Percentiles rank a stretch among this genome's conserved stretches.
Conservation (phyloP, 2,329 filamentous ascomycete genomes). For the Chaetomium strumarium region DNA sequence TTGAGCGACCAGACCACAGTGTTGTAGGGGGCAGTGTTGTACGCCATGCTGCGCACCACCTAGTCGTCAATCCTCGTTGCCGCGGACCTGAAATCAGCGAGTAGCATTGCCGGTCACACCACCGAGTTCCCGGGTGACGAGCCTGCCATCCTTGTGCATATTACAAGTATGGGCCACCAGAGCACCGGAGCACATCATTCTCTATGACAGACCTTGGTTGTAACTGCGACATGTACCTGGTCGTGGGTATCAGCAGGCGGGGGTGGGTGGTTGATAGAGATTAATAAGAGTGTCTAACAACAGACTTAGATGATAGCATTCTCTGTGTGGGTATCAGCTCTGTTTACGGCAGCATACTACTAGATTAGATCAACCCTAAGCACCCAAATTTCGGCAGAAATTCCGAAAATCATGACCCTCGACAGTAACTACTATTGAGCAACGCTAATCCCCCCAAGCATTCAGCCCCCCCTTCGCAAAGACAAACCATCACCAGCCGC, state of each 20-base stretch:
- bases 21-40: constrained; percentile 28
- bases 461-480: not conserved
- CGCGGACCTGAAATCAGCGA: constrained; percentile 26
- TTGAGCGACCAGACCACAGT: constrained; percentile 15
- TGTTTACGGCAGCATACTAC: too few relatives aligned
- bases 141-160: constrained; percentile 30
- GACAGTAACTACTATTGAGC: too few relatives aligned
- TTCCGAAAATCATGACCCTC: too few relatives aligned
- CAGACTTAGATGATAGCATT: too few relatives aligned
- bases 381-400: too few relatives aligned
- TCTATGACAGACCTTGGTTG: constrained; percentile 29
- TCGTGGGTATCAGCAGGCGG: too few relatives aligned
- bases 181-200: constrained; percentile 26
- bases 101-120: constrained; percentile 28
- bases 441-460: too few relatives aligned
- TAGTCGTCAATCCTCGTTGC: constrained; percentile 30
- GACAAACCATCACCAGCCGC: too few relatives aligned
- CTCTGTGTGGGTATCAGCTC: too few relatives aligned
- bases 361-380: too few relatives aligned
- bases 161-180: constrained; percentile 27
- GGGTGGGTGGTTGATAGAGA: too few relatives aligned
- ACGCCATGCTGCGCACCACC: constrained; percentile 29
- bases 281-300: too few relatives aligned
- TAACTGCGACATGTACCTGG: constrained; percentile 1
- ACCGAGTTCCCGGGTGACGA: constrained; percentile 33